These are phyloP conservation scores for Calocera viscosa DNA, from an alignment of 768 basidiomycete species.

Conservation along the genomic window DNA sequence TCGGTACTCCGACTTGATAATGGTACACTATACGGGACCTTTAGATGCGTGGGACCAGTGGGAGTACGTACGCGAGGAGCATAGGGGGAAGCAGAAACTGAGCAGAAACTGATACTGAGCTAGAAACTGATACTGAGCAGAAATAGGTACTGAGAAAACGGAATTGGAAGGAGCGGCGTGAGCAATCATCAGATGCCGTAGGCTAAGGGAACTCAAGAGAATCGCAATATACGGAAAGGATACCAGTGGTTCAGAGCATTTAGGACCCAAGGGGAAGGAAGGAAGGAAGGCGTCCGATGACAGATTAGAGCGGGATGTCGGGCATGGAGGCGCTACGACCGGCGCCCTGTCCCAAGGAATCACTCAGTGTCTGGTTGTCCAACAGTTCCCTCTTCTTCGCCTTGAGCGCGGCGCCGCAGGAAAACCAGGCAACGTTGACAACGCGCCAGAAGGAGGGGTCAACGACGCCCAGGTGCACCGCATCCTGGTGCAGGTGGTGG, in stretches of 20 bases:
- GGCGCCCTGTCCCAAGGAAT: not conserved
- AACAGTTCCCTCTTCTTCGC: not conserved
- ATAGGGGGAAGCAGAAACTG: too few species aligned
- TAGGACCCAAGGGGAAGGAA: too few species aligned
- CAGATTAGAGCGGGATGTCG: not conserved
- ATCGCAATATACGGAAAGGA: too few species aligned
- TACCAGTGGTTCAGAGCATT: too few species aligned
- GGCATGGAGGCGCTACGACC: not conserved
- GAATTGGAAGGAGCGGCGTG: not conserved
- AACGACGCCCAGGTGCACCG: not conserved
- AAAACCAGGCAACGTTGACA: not conserved
- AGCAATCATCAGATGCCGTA: too few species aligned
- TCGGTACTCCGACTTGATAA: too few species aligned
- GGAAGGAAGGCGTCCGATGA: not conserved
- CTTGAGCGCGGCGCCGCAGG: not conserved
- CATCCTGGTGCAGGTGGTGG: constrained; percentile 4
- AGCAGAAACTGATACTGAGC: too few species aligned
- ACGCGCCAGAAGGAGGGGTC: not conserved
- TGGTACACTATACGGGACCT: too few species aligned
- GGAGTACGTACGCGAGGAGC: too few species aligned
- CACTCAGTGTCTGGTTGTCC: not conserved
- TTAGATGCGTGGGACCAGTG: too few species aligned
- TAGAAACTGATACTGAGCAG: too few species aligned
- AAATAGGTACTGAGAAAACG: not conserved
- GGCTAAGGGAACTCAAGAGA: too few species aligned